Conservation (phyloP, 805 yeast species). For the Martiniozyma abietophila region DNA sequence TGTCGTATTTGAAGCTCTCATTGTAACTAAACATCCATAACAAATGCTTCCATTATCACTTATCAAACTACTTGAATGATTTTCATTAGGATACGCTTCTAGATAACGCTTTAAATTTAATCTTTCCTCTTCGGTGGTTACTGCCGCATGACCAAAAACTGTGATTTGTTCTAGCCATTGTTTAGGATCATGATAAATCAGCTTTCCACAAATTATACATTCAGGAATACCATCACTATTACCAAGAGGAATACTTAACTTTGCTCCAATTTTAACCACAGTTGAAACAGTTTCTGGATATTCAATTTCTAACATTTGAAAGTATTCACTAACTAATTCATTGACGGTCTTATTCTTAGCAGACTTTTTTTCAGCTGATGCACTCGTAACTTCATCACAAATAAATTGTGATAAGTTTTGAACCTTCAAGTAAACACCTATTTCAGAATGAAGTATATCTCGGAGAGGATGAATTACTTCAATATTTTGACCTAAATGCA, state of each 20-base stretch:
- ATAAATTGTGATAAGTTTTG: constrained; percentile 29
- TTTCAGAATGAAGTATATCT: constrained; percentile 65
- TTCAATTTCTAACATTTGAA: constrained; percentile 58
- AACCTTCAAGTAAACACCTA: constrained; percentile 44
- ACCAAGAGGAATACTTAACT: constrained; percentile 43
- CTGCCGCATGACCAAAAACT: constrained; percentile 43
- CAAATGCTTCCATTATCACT: constrained; percentile 36
- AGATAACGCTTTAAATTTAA: constrained; percentile 22
- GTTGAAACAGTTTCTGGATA: constrained; percentile 89
- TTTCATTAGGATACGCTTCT: constrained; percentile 3
- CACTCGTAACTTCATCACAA: constrained; percentile 9
- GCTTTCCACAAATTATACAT: constrained; percentile 54
- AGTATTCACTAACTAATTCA: constrained; percentile 68
- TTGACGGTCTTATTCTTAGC: constrained; percentile 72
- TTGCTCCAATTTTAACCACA: constrained; percentile 82
- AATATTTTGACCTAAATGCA: constrained; percentile 4
- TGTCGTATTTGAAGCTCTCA: constrained; percentile 33
- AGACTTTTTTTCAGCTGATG: constrained; percentile 29
- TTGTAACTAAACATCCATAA: constrained; percentile 66
- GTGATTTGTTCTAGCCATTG: constrained; percentile 65
- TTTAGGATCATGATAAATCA: constrained; percentile 48
- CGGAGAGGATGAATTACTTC: constrained; percentile 61
- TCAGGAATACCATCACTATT: constrained; percentile 12
- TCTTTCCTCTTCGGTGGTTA: constrained; percentile 34
- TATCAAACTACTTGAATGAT: constrained; percentile 6